Evolutionary conservation across 1,139 yeast genomes (phyloP).

Genomic region (Protomyces inouyei): DNA sequence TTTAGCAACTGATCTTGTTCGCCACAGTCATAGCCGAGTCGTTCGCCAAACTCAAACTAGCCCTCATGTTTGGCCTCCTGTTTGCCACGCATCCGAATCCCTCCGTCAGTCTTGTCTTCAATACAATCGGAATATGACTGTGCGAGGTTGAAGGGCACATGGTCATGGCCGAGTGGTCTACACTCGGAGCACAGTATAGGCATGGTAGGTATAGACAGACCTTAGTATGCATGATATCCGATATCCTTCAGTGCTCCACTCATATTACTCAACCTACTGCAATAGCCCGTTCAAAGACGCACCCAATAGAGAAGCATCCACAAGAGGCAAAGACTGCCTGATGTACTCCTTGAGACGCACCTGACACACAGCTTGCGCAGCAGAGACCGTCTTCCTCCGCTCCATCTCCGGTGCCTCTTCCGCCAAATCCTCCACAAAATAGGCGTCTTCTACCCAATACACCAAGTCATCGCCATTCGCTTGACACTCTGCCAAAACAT

Average conservation of each 20-base stretch:
- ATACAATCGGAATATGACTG: too few relatives aligned
- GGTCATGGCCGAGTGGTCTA: too few relatives aligned
- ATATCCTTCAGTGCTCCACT: too few relatives aligned
- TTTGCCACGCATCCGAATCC: too few relatives aligned
- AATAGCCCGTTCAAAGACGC: conserved; percentile 3
- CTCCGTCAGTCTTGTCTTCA: too few relatives aligned
- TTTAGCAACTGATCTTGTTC: too few relatives aligned
- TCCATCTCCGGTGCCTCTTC: conserved; percentile 18
- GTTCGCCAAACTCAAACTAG: too few relatives aligned
- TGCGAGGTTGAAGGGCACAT: too few relatives aligned
- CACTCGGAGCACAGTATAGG: too few relatives aligned
- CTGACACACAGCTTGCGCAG: conserved; percentile 3
- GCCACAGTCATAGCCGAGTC: too few relatives aligned
- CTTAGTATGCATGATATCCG: background rate
- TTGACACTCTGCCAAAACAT: conserved; percentile 29
- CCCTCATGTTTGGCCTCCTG: too few relatives aligned
- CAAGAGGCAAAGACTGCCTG: background rate
- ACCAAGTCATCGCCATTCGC: conserved; percentile 29
- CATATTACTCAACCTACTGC: background rate
- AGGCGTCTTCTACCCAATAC: conserved; percentile 26
- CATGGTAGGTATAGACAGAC: background rate
- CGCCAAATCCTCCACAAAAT: conserved; percentile 1
- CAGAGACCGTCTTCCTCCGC: conserved; percentile 11
- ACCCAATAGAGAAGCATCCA: conserved; percentile 2
- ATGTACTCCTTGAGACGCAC: conserved; percentile 6